Conservation (phyloP, 164 flowering plant species). For the Vitis cinerea region DNA sequence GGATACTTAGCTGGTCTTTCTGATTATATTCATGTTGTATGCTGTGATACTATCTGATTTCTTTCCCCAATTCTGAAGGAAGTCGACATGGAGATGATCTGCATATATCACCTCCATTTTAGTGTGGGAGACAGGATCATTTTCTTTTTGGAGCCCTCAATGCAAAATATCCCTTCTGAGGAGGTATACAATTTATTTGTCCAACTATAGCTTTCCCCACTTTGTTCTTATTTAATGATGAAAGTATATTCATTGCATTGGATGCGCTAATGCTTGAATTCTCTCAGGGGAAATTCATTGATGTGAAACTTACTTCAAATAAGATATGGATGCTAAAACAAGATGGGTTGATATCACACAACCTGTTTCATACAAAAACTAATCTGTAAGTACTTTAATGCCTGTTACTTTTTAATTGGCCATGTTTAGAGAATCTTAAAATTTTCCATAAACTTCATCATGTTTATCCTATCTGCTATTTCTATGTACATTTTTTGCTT, state of each 20-base stretch:
- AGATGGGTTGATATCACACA: slow-evolving; percentile 46
- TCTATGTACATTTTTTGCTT: background rate
- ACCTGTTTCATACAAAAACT: slow-evolving; percentile 25
- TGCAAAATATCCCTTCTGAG: slow-evolving; percentile 39
- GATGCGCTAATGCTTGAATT: slow-evolving; percentile 8
- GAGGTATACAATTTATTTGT: slow-evolving; percentile 38
- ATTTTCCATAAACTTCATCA: background rate
- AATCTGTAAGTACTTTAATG: slow-evolving; percentile 40
- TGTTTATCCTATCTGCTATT: background rate
- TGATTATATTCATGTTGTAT: background rate
- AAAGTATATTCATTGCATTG: background rate
- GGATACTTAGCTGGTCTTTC: background rate
- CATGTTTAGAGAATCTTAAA: background rate
- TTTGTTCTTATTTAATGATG: background rate
- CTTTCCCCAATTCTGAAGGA: slow-evolving; percentile 45
- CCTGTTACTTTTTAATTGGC: background rate
- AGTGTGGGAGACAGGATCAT: slow-evolving; percentile 40
- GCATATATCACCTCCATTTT: slow-evolving; percentile 32
- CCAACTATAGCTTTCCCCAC: background rate
- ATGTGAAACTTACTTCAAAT: slow-evolving; percentile 57
- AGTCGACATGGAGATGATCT: slow-evolving; percentile 36
- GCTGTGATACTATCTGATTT: background rate
- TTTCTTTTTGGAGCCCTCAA: slow-evolving; percentile 40
- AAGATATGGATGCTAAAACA: slow-evolving; percentile 85
- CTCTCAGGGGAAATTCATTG: slow-evolving; percentile 59